Conservation (phyloP, 306 rosid species). For the Cercis canadensis region DNA sequence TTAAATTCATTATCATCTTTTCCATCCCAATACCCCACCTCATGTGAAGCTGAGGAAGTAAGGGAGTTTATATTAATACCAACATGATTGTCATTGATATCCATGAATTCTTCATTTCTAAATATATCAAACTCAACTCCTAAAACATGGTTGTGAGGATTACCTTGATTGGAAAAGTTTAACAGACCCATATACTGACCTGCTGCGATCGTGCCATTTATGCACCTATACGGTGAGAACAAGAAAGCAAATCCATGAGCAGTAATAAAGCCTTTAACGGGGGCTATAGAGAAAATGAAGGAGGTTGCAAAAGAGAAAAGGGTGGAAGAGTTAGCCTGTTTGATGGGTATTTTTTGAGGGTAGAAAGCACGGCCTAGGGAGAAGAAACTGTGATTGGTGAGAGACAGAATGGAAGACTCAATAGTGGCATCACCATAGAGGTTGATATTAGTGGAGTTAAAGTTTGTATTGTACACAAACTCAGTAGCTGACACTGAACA, state of each 20-base stretch:
- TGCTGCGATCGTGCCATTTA: constrained; percentile 44
- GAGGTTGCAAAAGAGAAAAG: constrained; percentile 46
- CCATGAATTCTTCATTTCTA: constrained; percentile 49
- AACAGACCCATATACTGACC: constrained; percentile 47
- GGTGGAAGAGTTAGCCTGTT: constrained; percentile 24
- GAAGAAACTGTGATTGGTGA: constrained; percentile 45
- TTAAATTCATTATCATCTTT: constrained; percentile 35
- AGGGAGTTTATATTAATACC: constrained; percentile 53
- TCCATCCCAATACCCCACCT: constrained; percentile 49
- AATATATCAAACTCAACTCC: constrained; percentile 52
- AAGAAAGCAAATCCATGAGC: constrained; percentile 53
- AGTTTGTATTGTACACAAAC: constrained; percentile 52
- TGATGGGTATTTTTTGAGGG: constrained; percentile 46
- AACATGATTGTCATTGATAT: constrained; percentile 49
- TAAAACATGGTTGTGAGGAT: constrained; percentile 35
- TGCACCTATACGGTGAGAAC: constrained; percentile 33
- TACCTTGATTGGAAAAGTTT: constrained; percentile 44
- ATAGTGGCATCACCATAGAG: constrained; percentile 46
- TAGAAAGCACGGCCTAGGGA: constrained; percentile 48
- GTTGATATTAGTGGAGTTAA: constrained; percentile 41
- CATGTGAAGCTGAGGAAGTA: constrained; percentile 36
- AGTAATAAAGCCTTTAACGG: constrained; percentile 33
- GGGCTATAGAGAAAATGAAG: constrained; percentile 55
- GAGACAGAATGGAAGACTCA: constrained; percentile 42
- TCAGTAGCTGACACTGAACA: constrained; percentile 35